Base-by-base conservation (phyloP, 345 rosid genomes). In the Pugionium dolabratum region DNA sequence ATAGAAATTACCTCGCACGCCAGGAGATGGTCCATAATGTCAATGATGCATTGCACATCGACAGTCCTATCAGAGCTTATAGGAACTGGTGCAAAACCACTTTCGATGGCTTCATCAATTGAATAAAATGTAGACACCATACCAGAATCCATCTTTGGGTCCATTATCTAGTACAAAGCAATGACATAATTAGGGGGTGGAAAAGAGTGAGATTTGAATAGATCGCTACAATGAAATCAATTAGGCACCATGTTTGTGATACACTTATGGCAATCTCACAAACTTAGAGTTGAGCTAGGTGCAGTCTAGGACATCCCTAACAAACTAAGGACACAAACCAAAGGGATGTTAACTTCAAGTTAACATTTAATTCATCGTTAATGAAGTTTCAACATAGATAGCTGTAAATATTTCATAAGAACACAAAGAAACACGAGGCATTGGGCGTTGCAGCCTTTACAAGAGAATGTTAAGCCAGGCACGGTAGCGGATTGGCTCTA, bases 71-170 rank as follows among this genome's bases (percentile, higher is more conserved):
- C 84, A 54, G 55, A 61, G 66, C 88, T 89, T 44, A 91, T 53
- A 33, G 97, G 99, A 66, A 91, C 52, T 0, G 97, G 96, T 33
- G 97, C 95, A 60, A 78, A 87, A 70, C 95, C 97, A 63, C 80
- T 78, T 75, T 91, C 95, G 2, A 95, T 82, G 59, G 99, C 99
- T 79, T 95, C 99, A 66, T 95, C 95, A 71, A 89, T 72, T 44
- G 99, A 89, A 77, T 75, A 86, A 67, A 87, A 91, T 58, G 79
- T 77, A 79, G 80, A 73, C 40, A 91, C 81, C 72, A 95, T 89
- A 47, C 97, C 97, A 0, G 99, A 89, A 76, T 91, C 97, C 99
- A 95, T 95, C 81, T 95, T 95, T 34, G 96, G 99, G 79, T 95
- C 97, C 99, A 95, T 95, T 64, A 95, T 95, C 99, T 95, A 71